Conservation (phyloP, 1,284 basidiomycete genomes). For the Tranzscheliella williamsii region DNA sequence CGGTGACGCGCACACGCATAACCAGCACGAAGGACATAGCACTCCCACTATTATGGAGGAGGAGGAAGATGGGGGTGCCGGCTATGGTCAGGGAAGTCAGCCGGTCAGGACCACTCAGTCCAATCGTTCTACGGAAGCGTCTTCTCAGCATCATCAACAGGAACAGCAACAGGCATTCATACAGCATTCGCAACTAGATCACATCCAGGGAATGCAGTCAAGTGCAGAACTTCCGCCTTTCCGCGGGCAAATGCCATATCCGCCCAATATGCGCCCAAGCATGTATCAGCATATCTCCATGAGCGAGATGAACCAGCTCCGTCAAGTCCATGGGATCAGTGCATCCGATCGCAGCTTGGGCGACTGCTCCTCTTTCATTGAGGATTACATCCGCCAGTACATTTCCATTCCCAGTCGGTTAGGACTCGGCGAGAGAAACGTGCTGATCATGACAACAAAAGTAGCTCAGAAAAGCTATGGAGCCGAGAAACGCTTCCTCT, state of each 20-base stretch:
- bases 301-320: conserved; percentile 32
- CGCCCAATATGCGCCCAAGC: conserved; percentile 37
- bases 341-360: conserved; percentile 28
- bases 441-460: conserved; percentile 93
- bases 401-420: conserved; percentile 81
- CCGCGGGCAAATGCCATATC: conserved; percentile 27
- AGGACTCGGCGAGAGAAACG: conserved; percentile 85
- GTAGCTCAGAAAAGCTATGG: conserved; percentile 97
- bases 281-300: conserved; percentile 46
- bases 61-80: conserved; percentile 27
- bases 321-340: conserved; percentile 21
- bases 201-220: conserved; percentile 5
- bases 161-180: conserved; percentile 10
- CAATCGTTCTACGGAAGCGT: conserved; percentile 2
- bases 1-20: conserved; percentile 4
- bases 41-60: conserved; percentile 55
- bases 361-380: conserved; percentile 47
- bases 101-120: neutral
- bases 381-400: conserved; percentile 64
- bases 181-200: conserved; percentile 21
- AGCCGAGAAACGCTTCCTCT: conserved; percentile 94
- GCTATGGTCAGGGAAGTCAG: conserved; percentile 1
- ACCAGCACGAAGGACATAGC: conserved; percentile 36
- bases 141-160: conserved; percentile 4
- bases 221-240: conserved; percentile 15